Evolutionary conservation across 495 filamentous ascomycete genomes (phyloP), one percentile per base, ranked within the genome.

Genomic region (Neurospora sp.): DNA sequence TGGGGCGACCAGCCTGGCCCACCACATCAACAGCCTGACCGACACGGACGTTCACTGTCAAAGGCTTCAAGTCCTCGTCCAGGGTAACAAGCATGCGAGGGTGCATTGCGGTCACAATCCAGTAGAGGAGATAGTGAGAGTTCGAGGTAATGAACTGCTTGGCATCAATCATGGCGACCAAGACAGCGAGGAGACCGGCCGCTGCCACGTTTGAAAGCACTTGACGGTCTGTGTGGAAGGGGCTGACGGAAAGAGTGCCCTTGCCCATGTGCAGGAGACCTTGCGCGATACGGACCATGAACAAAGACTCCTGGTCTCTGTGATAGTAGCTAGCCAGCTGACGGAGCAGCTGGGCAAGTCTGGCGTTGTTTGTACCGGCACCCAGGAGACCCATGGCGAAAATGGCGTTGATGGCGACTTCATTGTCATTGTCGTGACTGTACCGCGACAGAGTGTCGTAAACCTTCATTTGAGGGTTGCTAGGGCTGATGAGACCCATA

Each of bases 391-490:
- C 96, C 96, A 99, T 99, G 76, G 96, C 94, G 78, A 99, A 98
- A 80, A 99, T 98, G 80, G 96, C 94, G 78, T 97, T 99, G 80
- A 99, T 90, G 37, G 96, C 96, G 43, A 99, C 96, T 77, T 99
- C 96, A 79, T 96, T 97, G 85, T 99, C 96, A 77, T 96, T 99
- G 84, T 99, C 96, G 87, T 99, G 96, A 75, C 91, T 95, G 84
- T 99, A 99, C 74, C 96, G 88, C n/a, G 96, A 98, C 28, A 99
- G 84, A 0, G 96, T 98, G 80, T 99, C 96, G 83, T 99, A 99
- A 40, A 99, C 92, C 86, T 98, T 99, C 95, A 99, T 99, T 81
- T 98, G 96, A 9, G 96, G 96, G 84, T 98, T 99, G 85, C 93
- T 96, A 36, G 96, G 94, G 83, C 92, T 96, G 78, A 99, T 89